Base-by-base conservation (phyloP, 2,329 filamentous ascomycete genomes). In the Penicillium sp. region DNA sequence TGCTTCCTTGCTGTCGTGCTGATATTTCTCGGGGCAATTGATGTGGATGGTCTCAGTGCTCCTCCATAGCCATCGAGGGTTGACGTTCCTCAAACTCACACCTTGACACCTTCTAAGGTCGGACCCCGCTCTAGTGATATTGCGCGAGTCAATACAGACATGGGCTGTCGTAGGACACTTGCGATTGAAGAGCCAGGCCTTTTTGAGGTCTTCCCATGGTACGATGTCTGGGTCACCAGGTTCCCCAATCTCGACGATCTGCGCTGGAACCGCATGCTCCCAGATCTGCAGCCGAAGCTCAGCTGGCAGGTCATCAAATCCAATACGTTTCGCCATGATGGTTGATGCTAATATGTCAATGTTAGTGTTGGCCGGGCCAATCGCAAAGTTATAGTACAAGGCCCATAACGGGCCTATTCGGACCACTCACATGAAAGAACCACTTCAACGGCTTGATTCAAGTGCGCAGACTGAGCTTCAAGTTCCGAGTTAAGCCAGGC, bases 211-310 rank as follows among this genome's bases (percentile, higher is more conserved):
- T 16, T 29, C 10, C 14, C 30, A 31, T n/a, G 46, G 46, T 31
- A 49, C 18, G 16, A 38, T 45, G 19, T 49, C 46, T 13, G 39
- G 39, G 6, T 49, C 46, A 9, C 16, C 22, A 3, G 46, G 46
- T 14, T 43, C 25, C 16, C 33, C 46, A 19, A 49, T 13, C 39
- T 49, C 46, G 14, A 49, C 12, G 9, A 49, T 27, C 19, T 33
- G 46, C 5, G 28, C 18, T 18, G 46, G 46, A n/a, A 43, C 4
- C 1, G 39, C 33, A 22, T 25, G 37, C 18, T 43, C 27, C 46
- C 46, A 49, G 10, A 49, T n/a, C n/a, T n/a, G n/a, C n/a, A n/a
- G n/a, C n/a, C n/a, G n/a, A n/a, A n/a, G n/a, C n/a, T n/a, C n/a
- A n/a, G n/a, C n/a, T n/a, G n/a, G n/a, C n/a, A n/a, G n/a, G n/a